Base-by-base conservation (phyloP, 805 yeast genomes). In the Wilhelminamyces savonicus region DNA sequence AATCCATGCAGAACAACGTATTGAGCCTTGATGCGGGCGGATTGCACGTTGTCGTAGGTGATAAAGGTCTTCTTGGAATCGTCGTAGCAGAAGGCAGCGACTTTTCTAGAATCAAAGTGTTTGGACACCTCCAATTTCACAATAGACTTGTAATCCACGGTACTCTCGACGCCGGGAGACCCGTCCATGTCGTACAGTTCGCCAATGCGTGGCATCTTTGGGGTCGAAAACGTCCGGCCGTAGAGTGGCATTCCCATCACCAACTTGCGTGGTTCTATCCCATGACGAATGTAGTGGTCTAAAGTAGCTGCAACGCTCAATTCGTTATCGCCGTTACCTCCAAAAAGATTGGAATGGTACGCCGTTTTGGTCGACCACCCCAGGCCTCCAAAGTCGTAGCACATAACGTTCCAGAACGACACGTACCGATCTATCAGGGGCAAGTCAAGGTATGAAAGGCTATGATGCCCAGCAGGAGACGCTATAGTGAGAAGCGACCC, bases 231-330 rank as follows among this genome's bases (percentile, higher is more conserved):
- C 3, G 34, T 35, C 29, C 74, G 57, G 0, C 96, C 97, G 51
- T 87, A 92, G 12, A 76, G 59, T 0, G 97, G 97, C 80, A 88
- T 82, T 0, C 97, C 98, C 19, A 92, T 44, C 1, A 81, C 63
- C 5, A 90, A 39, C 46, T 84, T 82, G 0, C 40, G 22, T 0
- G 78, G 40, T 0, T 52, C 32, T 2, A 79, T 65, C 0, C 78
- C 74, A 1, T 41, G 34, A 0, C 44, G 13, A 0, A 67, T 16
- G 54, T 80, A 72, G 31, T 46, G 52, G 2, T 49, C 30, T 3
- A 84, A 56, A 0, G 79, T 73, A 3, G 56, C 50, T 34, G 72
- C 72, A 2, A 66, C 77, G 31, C 71, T 70, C 19, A 71, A 43
- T 3, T 51, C 56, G 28, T 62, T 63, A 31, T 50, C 60, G 3